Conservation (phyloP, 305 asterid species). For the Solanum aculeatissimum region DNA sequence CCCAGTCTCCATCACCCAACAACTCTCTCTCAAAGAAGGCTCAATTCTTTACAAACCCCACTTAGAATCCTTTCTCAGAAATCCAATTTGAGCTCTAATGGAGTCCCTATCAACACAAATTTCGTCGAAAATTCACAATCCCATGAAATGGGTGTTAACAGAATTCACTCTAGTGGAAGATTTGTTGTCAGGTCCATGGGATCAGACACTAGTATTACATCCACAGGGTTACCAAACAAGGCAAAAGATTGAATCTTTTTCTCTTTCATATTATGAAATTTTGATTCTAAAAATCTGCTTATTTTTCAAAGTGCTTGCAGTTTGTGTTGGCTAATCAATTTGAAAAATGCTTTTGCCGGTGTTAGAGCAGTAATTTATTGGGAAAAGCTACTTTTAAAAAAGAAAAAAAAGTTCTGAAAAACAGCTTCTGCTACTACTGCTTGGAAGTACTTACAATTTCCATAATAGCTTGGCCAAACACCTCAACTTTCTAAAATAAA, state of each 20-base stretch:
- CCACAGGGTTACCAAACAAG: conserved; percentile 36
- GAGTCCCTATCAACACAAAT: neutral
- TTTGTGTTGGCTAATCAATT: neutral
- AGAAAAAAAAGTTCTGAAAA: too few species aligned
- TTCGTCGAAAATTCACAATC: conserved; percentile 5
- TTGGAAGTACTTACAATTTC: neutral
- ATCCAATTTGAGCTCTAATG: conserved; percentile 10
- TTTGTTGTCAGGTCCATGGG: conserved; percentile 33
- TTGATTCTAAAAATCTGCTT: neutral
- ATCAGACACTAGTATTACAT: conserved; percentile 29
- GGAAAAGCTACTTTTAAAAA: too few species aligned
- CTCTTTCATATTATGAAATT: neutral
- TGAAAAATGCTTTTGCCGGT: neutral
- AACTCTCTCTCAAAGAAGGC: neutral
- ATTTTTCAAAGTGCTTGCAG: neutral
- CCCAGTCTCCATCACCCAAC: conserved; percentile 19
- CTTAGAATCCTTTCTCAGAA: conserved; percentile 5
- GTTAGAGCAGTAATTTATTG: neutral
- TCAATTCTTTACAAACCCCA: conserved; percentile 7
- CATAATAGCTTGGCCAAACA: neutral
- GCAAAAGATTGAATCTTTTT: conserved; percentile 10
- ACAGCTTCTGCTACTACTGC: neutral
- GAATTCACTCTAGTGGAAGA: conserved; percentile 9
- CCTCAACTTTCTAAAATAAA: too few species aligned
- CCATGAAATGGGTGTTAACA: conserved; percentile 11